phyloP scores from a whole-genome alignment of 1,284 basidiomycete genomes.

The Trametes hirsuta region DNA sequence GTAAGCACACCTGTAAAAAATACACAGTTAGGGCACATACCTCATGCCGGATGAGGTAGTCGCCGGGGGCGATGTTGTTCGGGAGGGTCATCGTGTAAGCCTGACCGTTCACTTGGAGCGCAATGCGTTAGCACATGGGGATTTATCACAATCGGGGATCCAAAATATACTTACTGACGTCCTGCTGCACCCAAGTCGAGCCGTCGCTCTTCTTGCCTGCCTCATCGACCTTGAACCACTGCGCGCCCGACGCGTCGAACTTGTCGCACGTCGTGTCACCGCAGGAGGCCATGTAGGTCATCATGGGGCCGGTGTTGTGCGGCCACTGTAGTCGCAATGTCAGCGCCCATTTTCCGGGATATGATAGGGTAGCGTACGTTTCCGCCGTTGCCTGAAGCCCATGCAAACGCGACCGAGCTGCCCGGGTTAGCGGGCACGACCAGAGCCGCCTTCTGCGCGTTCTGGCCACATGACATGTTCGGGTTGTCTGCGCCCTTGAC shows the following conservation, averaged over 20 bases:
- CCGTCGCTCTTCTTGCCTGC: conserved; percentile 42
- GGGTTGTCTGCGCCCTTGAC: conserved; percentile 65
- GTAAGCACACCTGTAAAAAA: background rate
- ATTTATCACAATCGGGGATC: too few relatives aligned
- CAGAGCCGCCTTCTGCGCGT: conserved; percentile 52
- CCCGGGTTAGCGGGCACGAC: conserved; percentile 68
- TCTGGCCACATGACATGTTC: conserved; percentile 63
- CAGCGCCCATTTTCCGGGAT: background rate
- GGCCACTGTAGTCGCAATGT: conserved; percentile 56
- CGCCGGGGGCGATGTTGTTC: conserved; percentile 53
- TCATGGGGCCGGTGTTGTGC: conserved; percentile 69
- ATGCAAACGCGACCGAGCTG: conserved; percentile 58
- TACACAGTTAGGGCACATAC: background rate
- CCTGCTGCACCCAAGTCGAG: conserved; percentile 43
- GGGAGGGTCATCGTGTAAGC: conserved; percentile 60
- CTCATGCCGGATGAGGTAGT: conserved; percentile 74
- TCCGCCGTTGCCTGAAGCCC: conserved; percentile 51
- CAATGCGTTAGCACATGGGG: background rate
- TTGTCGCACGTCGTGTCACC: conserved; percentile 57
- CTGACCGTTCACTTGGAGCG: conserved; percentile 36
- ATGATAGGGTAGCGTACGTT: conserved; percentile 43
- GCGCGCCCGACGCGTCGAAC: conserved; percentile 57
- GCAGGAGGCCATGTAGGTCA: conserved; percentile 74
- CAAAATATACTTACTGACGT: conserved; percentile 37
- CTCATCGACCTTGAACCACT: conserved; percentile 73